Evolutionary conservation across 2,329 filamentous ascomycete genomes (phyloP), one percentile per base, ranked within the genome.

Genomic region (Fusarium brevicatenulatum): DNA sequence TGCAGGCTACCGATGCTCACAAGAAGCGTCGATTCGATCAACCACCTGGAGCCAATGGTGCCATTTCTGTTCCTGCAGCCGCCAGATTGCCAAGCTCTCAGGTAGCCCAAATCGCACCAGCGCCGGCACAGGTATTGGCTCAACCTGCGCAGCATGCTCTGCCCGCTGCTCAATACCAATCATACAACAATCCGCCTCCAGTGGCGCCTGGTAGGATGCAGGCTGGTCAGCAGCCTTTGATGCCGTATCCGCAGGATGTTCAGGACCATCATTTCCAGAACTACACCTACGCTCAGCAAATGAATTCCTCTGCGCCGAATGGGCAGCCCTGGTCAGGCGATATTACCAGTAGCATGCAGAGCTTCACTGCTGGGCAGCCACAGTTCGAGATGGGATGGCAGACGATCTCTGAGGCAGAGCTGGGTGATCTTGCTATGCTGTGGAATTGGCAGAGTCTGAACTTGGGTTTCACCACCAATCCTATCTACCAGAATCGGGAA

Each of bases 371-470:
- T 53, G 59, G 19, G 15, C 40, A 53, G 28, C 46, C n/a, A 1
- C 40, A 50, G 4, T 15, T 46, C 1, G 52, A 69, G 1, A 65
- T 69, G 66, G 58, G 46, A 39, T 68, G 67, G n/a, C 52, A 70
- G 11, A 28, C 43, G 2, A 65, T 70, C 4, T 70, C 66, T 9
- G 67, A 70, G 4, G 60, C 60, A 12, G 66, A 70, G 18, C 16
- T 69, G 4, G 66, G 66, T 5, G 66, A 69, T 36, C 46, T 69
- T 18, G 66, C 66, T 4, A 69, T 70, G 66, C 4, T 69, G n/a
- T 69, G 66, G 66, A 69, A 69, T 32, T 69, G 66, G 66, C 36
- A 69, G 40, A 69, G 66, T n/a, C 16, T 69, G 40, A 61, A 69
- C 13, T 25, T 69, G 32, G 66, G 66, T 0, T 69, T 49, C 2